These are phyloP conservation scores for Phyllosticta paracitricarpa DNA, from an alignment of 2,329 filamentous ascomycete species.

Conservation along the genomic window DNA sequence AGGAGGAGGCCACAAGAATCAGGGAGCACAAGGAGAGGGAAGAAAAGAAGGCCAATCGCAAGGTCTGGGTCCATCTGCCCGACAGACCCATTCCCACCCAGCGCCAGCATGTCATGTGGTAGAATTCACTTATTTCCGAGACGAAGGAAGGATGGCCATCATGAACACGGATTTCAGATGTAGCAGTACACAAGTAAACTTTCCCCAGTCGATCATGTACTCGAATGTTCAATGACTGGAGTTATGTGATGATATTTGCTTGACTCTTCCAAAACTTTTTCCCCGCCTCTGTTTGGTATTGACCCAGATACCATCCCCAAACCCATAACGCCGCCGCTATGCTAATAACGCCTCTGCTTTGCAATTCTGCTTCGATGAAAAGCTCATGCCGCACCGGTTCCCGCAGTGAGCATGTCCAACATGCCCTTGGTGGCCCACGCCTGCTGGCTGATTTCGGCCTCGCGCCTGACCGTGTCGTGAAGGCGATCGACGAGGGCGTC, in stretches of 20 bases:
- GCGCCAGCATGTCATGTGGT: conserved; percentile 89
- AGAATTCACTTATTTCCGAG: conserved; percentile 18
- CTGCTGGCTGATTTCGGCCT: conserved; percentile 74
- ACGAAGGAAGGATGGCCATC: not conserved
- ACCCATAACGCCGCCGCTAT: conserved; percentile 28
- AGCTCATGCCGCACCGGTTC: conserved; percentile 1
- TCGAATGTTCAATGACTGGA: not conserved
- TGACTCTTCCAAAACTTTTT: not conserved
- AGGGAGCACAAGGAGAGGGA: conserved; percentile 69
- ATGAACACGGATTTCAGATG: not conserved
- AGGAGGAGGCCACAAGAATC: conserved; percentile 86
- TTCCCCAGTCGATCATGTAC: not conserved
- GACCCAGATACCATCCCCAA: not conserved
- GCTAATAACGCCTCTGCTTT: conserved; percentile 13
- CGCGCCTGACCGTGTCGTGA: conserved; percentile 59
- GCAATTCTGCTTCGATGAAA: not conserved
- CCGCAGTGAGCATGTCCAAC: conserved; percentile 65
- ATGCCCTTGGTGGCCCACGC: conserved; percentile 78
- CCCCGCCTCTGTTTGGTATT: not conserved
- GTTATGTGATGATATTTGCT: not conserved
- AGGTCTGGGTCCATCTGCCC: conserved; percentile 80
- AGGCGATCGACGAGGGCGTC: conserved; percentile 60
- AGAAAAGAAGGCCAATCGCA: conserved; percentile 62
- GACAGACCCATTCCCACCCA: conserved; percentile 77
- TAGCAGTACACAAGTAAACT: not conserved